Conservation (phyloP, 768 basidiomycete genomes). For the Tricholoma furcatifolium region DNA sequence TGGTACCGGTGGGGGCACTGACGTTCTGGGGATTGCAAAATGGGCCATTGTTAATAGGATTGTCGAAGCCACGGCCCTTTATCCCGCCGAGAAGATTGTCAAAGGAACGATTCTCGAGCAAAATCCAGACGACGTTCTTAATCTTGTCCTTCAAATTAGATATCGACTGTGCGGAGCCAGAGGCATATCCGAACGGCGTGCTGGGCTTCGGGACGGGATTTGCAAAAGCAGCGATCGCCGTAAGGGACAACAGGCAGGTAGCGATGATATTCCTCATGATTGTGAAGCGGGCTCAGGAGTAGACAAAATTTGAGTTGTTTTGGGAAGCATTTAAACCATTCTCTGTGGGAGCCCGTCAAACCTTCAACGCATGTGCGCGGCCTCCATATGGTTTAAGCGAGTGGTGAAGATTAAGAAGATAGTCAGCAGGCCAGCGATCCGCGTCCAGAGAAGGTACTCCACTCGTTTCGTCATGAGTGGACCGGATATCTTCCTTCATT, state of each 20-base stretch:
- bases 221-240: neutral
- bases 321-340: too few species aligned
- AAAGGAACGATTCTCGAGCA: neutral
- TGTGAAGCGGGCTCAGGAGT: neutral
- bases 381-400: too few species aligned
- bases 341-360: too few species aligned
- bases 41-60: conserved; percentile 18
- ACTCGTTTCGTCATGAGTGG: too few species aligned
- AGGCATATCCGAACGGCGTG: neutral
- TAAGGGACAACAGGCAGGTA: neutral
- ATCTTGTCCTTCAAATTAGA: neutral
- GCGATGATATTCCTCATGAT: neutral
- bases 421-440: too few species aligned
- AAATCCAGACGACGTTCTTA: neutral
- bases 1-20: conserved; percentile 12
- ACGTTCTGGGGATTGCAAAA: conserved; percentile 24
- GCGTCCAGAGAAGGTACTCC: too few species aligned
- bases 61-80: conserved; percentile 17
- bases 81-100: conserved; percentile 22
- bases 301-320: neutral
- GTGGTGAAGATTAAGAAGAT: too few species aligned
- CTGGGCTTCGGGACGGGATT: neutral
- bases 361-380: too few species aligned
- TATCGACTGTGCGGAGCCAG: neutral
- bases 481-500: too few species aligned